Evolutionary conservation across 2,329 filamentous ascomycete genomes (phyloP).

Genomic region (Arthrobotrys megalospora): DNA sequence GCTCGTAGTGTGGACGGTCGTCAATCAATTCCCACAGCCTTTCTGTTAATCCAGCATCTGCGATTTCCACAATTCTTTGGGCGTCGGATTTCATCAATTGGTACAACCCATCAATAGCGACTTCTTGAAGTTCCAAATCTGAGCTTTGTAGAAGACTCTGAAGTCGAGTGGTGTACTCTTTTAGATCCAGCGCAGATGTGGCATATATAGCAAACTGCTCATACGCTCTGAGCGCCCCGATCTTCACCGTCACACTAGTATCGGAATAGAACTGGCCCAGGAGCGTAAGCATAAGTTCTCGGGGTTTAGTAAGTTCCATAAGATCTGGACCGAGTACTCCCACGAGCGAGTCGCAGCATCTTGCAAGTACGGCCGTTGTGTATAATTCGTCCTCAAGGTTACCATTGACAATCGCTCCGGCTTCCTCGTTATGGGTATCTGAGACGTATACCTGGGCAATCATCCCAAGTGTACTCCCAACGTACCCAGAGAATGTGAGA

Average conservation of each 20-base stretch:
- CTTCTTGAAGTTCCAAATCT: slow-evolving; percentile 79
- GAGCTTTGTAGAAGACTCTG: slow-evolving; percentile 83
- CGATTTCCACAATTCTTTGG: slow-evolving; percentile 82
- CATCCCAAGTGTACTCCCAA: slow-evolving; percentile 92
- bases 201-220: slow-evolving; percentile 95
- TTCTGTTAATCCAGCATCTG: slow-evolving; percentile 85
- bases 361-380: slow-evolving; percentile 84
- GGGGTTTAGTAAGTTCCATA: slow-evolving; percentile 90
- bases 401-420: slow-evolving; percentile 83
- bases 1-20: slow-evolving; percentile 79
- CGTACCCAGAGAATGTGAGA: slow-evolving; percentile 89
- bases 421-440: slow-evolving; percentile 90
- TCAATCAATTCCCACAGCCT: slow-evolving; percentile 93
- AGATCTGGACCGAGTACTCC: slow-evolving; percentile 96
- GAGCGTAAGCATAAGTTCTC: slow-evolving; percentile 90
- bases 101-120: slow-evolving; percentile 88
- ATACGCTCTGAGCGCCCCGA: slow-evolving; percentile 84
- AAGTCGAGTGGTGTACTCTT: slow-evolving; percentile 84
- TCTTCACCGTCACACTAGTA: slow-evolving; percentile 78
- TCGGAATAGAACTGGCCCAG: slow-evolving; percentile 86
- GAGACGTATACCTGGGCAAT: slow-evolving; percentile 91
- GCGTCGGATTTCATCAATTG: slow-evolving; percentile 96
- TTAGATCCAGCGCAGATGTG: slow-evolving; percentile 86
- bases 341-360: slow-evolving; percentile 93
- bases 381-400: slow-evolving; percentile 90